A percentile compares a stretch with the other conserved stretches of the same genome.
Conservation (phyloP, 2,329 filamentous ascomycete species). For the Ramichloridium luteum region DNA sequence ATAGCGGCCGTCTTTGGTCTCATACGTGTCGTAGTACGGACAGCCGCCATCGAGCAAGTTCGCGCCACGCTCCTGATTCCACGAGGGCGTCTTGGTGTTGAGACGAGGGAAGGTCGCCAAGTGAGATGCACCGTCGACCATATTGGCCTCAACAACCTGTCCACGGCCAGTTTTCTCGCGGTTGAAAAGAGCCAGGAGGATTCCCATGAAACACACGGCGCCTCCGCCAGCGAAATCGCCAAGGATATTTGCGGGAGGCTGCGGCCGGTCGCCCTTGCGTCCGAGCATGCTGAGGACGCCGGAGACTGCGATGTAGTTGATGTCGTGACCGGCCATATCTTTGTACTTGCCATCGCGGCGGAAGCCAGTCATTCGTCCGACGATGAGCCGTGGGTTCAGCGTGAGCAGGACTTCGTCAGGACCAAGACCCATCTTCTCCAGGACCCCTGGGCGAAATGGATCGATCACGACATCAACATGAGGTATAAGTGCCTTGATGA, state of each 20-base stretch:
- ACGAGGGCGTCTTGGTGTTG: slow-evolving; percentile 49
- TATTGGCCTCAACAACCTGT: slow-evolving; percentile 89
- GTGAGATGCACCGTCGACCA: slow-evolving; percentile 83
- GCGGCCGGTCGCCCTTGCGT: slow-evolving; percentile 54
- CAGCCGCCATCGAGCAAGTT: slow-evolving; percentile 76
- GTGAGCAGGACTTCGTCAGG: slow-evolving; percentile 52
- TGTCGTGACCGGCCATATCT: slow-evolving; percentile 86
- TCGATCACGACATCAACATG: slow-evolving; percentile 74
- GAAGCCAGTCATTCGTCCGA: slow-evolving; percentile 83
- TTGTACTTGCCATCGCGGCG: slow-evolving; percentile 74
- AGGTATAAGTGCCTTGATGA: slow-evolving; percentile 54
- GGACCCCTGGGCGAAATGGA: slow-evolving; percentile 80
- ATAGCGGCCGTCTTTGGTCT: slow-evolving; percentile 64
- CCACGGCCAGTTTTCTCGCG: slow-evolving; percentile 54
- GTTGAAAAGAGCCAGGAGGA: slow-evolving; percentile 65
- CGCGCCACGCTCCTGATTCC: slow-evolving; percentile 52
- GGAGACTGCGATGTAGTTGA: slow-evolving; percentile 87
- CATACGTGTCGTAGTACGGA: slow-evolving; percentile 83
- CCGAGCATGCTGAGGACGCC: slow-evolving; percentile 71
- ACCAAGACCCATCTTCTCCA: slow-evolving; percentile 70
- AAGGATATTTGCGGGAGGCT: slow-evolving; percentile 70
- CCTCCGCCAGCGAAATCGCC: slow-evolving; percentile 89
- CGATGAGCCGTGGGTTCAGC: slow-evolving; percentile 63
- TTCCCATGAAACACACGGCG: slow-evolving; percentile 65
- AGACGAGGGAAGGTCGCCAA: slow-evolving; percentile 68